Percentiles rank a stretch among this genome's conserved stretches.
Conservation (phyloP, 2,329 filamentous ascomycete species). For the Fusarium sp. region DNA sequence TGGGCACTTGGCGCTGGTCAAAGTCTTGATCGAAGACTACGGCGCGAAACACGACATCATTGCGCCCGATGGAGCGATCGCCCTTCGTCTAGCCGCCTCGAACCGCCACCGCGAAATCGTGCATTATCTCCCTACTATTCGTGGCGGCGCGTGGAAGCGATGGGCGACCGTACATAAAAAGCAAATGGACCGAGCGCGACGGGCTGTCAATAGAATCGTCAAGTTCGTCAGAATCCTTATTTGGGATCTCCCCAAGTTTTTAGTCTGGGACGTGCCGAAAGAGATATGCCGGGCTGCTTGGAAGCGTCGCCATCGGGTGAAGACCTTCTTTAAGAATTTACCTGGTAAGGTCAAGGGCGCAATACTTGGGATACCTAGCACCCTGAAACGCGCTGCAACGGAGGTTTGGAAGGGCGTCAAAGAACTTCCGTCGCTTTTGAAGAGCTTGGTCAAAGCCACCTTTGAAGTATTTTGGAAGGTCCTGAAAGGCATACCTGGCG, state of each 20-base stretch:
- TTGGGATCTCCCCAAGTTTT: slow-evolving; percentile 45
- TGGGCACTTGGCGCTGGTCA: slow-evolving; percentile 53
- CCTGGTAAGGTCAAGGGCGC: slow-evolving; percentile 40
- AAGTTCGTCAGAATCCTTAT: slow-evolving; percentile 40
- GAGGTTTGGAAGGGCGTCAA: slow-evolving; percentile 34
- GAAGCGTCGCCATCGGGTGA: slow-evolving; percentile 42
- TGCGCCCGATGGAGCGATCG: slow-evolving; percentile 56
- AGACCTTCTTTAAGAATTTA: slow-evolving; percentile 38
- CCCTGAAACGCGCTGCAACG: slow-evolving; percentile 11
- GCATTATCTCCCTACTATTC: slow-evolving; percentile 51
- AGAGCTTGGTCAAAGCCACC: slow-evolving; percentile 3
- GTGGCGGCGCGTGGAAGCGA: slow-evolving; percentile 51
- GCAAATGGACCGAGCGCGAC: slow-evolving; percentile 41
- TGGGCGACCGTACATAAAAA: slow-evolving; percentile 47
- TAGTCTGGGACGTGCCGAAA: slow-evolving; percentile 43
- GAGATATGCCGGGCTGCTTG: slow-evolving; percentile 26
- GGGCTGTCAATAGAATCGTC: slow-evolving; percentile 36
- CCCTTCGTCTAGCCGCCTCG: slow-evolving; percentile 55
- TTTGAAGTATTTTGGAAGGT: slow-evolving; percentile 31
- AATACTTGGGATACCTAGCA: slow-evolving; percentile 25
- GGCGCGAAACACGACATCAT: slow-evolving; percentile 55
- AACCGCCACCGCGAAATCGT: slow-evolving; percentile 56
- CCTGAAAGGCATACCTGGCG: slow-evolving; percentile 34
- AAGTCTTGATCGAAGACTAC: slow-evolving; percentile 52
- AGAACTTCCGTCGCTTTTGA: slow-evolving; percentile 20